Conservation (phyloP, 306 rosid species). For the Prunus fruticosa region DNA sequence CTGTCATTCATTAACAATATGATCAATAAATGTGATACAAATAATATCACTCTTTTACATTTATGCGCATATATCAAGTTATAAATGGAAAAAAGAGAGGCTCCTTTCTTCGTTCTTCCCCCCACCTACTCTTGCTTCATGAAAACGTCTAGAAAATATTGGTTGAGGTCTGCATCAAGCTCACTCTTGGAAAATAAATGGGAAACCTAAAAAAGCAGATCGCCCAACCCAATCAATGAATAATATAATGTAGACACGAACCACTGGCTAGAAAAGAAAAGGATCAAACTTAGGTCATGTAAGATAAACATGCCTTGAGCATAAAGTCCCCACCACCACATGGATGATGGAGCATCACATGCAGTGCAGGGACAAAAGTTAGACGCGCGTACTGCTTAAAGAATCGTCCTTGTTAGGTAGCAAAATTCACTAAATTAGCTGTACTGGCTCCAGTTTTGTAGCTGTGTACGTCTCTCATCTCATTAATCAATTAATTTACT, state of each 20-base stretch:
- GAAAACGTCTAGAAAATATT: constrained; percentile 9
- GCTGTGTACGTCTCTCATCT: not conserved
- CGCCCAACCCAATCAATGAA: constrained; percentile 25
- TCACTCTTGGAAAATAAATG: constrained; percentile 18
- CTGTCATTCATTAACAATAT: too few species aligned
- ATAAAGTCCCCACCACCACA: constrained; percentile 20
- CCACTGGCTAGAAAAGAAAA: constrained; percentile 10
- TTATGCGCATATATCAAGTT: too few species aligned
- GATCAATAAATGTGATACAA: too few species aligned
- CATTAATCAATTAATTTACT: not conserved
- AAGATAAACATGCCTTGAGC: constrained; percentile 5
- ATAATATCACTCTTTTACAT: too few species aligned
- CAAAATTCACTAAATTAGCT: not conserved
- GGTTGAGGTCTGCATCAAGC: constrained; percentile 13
- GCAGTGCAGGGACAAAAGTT: not conserved
- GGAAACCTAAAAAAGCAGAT: constrained; percentile 30
- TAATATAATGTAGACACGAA: constrained; percentile 6
- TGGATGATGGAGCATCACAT: constrained; percentile 18
- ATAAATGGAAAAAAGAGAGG: not conserved
- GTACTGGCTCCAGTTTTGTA: not conserved
- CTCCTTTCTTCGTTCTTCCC: not conserved
- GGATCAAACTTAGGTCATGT: not conserved
- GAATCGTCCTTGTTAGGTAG: constrained; percentile 15
- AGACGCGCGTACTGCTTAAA: not conserved
- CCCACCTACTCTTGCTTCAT: constrained; percentile 6